Base-by-base conservation (phyloP, 768 basidiomycete genomes). In the Hericium alpestre region DNA sequence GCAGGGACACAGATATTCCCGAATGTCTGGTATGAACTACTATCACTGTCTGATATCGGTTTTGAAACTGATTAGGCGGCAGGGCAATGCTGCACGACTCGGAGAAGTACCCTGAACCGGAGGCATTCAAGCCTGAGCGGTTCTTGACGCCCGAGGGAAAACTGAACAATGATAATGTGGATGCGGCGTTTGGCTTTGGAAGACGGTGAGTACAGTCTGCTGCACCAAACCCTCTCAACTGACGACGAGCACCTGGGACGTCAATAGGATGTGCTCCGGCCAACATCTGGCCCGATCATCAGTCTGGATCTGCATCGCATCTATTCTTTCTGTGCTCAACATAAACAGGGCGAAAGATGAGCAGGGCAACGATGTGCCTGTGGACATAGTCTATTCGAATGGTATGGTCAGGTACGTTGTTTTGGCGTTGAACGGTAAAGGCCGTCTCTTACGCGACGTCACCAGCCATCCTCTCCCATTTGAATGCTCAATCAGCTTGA, bases 1-100 rank as follows among this genome's bases (percentile, higher is more conserved):
- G 0, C 67, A 55, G 70, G 66, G 38, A 60, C 67, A 4, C 62
- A 67, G 27, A 56, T 71, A 11, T 61, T 71, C 16, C 57, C 65
- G 8, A 72, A 72, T 52, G 61, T 66, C 38, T 70, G 68, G 70
- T 67, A 41, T 38, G 67, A 52, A 5, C 7, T 1, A 13, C 1
- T n/a, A 8, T 20, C 16, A 32, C 32, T 10, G 32, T 32, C 9
- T 32, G 32, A 10, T 10, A 32, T 10, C 32, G 25, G 32, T 32
- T 10, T 8, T 11, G 49, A 13, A 8, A 38, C 41, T 52, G n/a
- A 22, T 4, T 13, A 15, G 11, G 20, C 16, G 23, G 49, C 22
- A 53, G 51, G 52, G 51, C 51, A 18, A 57, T 57, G n/a, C 27
- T 57, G 18, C 56, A 38, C 27, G 56, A 54, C 37, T 18, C 51